phyloP scores from a whole-genome alignment of 2,329 filamentous ascomycete genomes.

The Ceratocystis cacaofunesta region DNA sequence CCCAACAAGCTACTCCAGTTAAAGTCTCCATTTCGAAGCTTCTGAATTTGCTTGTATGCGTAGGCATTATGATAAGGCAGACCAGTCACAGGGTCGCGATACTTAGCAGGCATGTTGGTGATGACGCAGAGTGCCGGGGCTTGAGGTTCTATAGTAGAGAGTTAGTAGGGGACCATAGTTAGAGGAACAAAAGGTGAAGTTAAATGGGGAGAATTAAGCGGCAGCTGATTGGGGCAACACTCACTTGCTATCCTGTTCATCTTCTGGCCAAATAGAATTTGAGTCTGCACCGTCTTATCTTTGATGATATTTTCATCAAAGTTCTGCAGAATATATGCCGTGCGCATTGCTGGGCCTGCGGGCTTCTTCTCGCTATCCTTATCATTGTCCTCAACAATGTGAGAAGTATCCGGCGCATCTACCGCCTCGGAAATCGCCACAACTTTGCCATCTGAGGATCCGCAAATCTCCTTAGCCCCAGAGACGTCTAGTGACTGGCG shows the following conservation, averaged over 20 bases:
- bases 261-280: constrained; percentile 43
- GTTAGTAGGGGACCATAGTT: neutral
- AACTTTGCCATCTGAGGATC: neutral
- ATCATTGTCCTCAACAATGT: neutral
- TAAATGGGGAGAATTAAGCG: neutral
- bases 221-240: constrained; percentile 19
- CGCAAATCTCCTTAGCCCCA: neutral
- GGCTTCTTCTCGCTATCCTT: constrained; percentile 14
- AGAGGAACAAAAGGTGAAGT: neutral
- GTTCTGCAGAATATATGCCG: constrained; percentile 45
- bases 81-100: constrained; percentile 71
- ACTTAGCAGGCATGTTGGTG: constrained; percentile 66
- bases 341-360: constrained; percentile 33
- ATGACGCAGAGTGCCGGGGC: constrained; percentile 56
- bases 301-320: constrained; percentile 42
- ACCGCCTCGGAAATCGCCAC: neutral
- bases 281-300: constrained; percentile 42
- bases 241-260: constrained; percentile 43
- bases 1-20: constrained; percentile 70
- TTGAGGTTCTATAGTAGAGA: constrained; percentile 31
- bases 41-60: constrained; percentile 70
- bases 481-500: neutral
- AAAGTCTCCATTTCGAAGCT: constrained; percentile 57
- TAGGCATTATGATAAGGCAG: constrained; percentile 65
- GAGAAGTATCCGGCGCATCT: neutral